Evolutionary conservation across 331 rosid genomes (phyloP).

Genomic region (Malus hybrid): DNA sequence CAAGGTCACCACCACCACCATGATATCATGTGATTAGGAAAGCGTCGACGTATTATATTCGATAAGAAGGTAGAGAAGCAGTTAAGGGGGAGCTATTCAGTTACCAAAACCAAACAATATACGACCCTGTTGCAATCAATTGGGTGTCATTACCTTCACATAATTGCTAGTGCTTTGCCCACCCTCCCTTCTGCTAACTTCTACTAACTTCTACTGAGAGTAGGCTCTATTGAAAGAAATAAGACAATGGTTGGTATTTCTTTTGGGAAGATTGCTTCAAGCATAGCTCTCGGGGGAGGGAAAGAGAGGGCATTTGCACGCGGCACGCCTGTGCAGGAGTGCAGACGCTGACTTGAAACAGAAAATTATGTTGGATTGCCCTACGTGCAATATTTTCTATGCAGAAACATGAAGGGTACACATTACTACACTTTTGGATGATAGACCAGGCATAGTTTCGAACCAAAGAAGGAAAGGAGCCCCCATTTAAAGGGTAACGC

Average conservation of each 20-base stretch:
- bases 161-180: no score
- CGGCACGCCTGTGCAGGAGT: neutral
- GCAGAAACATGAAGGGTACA: neutral
- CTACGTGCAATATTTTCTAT: no score
- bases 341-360: neutral
- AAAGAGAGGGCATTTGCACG: neutral
- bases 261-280: neutral
- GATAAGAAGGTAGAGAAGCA: neutral
- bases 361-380: no score
- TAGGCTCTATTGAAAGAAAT: neutral
- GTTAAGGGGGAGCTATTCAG: neutral
- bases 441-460: neutral
- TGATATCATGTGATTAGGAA: neutral
- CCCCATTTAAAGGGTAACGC: neutral
- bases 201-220: neutral
- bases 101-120: conserved; percentile 1
- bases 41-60: neutral
- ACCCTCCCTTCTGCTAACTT: no score
- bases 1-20: no score
- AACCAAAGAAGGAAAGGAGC: neutral
- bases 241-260: neutral
- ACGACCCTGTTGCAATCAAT: no score
- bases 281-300: neutral
- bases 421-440: neutral
- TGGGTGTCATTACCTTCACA: no score